Conservation (phyloP, 176 grass and related monocot species). For the Hyparrhenia diplandra region DNA sequence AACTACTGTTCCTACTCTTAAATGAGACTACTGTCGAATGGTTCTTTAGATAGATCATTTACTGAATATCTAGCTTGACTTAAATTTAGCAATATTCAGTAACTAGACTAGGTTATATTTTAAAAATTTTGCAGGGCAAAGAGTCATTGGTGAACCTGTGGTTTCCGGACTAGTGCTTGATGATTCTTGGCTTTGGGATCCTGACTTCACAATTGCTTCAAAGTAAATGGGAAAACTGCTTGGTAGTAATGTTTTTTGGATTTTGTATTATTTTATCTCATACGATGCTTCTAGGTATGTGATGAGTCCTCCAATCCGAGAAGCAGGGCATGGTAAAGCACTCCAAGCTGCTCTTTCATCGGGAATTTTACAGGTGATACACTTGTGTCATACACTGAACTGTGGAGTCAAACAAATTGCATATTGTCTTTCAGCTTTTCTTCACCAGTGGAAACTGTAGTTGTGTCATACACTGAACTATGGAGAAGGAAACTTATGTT, state of each 20-base stretch:
- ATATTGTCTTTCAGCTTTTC: conserved; percentile 4
- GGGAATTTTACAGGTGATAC: conserved; percentile 72
- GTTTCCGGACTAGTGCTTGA: too few species aligned
- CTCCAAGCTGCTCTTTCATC: conserved; percentile 91
- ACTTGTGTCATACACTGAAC: background rate
- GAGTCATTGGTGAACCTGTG: conserved; percentile 88
- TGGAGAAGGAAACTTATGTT: background rate
- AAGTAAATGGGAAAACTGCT: too few species aligned
- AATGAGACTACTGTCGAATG: background rate
- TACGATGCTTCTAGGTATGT: too few species aligned
- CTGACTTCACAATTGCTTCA: too few species aligned
- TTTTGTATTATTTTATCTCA: too few species aligned
- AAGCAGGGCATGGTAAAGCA: too few species aligned
- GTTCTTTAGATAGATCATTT: background rate
- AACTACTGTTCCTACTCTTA: background rate
- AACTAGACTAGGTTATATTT: conserved; percentile 15
- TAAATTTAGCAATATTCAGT: conserved; percentile 13
- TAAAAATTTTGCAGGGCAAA: conserved; percentile 63
- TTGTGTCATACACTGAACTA: background rate
- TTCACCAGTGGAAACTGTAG: background rate
- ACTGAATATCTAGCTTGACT: background rate
- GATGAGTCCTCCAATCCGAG: too few species aligned
- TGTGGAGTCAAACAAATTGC: background rate
- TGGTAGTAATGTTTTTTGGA: too few species aligned
- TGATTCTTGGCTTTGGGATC: too few species aligned